phyloP scores from a whole-genome alignment of 1,139 yeast species.

The Geotrichum histeridarum region DNA sequence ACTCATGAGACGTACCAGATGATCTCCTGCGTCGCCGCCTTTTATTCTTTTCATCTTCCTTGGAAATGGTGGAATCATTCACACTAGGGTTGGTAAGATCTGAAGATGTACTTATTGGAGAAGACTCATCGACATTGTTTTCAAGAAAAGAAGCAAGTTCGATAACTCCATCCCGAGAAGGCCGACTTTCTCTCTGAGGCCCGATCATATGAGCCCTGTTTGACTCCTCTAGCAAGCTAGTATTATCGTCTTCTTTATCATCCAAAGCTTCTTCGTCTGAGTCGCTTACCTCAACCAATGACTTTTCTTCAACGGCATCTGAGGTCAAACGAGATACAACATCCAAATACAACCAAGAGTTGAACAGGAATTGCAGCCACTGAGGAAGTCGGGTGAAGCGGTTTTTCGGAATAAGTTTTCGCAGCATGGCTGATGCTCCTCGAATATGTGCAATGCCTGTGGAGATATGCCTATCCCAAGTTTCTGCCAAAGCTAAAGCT shows the following conservation, averaged over 20 bases:
- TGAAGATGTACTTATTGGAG: constrained; percentile 5
- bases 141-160: constrained; percentile 17
- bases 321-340: constrained; percentile 62
- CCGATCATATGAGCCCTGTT: constrained; percentile 1
- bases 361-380: constrained; percentile 50
- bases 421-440: constrained; percentile 62
- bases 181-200: not conserved
- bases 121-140: constrained; percentile 4
- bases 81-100: not conserved
- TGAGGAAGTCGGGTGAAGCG: constrained; percentile 24
- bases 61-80: not conserved
- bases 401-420: constrained; percentile 23
- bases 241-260: constrained; percentile 14
- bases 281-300: constrained; percentile 20
- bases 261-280: constrained; percentile 25
- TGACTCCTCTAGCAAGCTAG: not conserved
- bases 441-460: constrained; percentile 64
- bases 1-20: not conserved
- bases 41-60: not conserved
- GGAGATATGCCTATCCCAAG: constrained; percentile 63
- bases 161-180: constrained; percentile 9
- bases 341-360: constrained; percentile 62
- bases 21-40: constrained; percentile 2
- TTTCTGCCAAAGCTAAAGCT: constrained; percentile 58
- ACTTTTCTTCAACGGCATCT: constrained; percentile 42